Conservation (phyloP, 1,139 yeast genomes). For the Debaryomyces coudertii region DNA sequence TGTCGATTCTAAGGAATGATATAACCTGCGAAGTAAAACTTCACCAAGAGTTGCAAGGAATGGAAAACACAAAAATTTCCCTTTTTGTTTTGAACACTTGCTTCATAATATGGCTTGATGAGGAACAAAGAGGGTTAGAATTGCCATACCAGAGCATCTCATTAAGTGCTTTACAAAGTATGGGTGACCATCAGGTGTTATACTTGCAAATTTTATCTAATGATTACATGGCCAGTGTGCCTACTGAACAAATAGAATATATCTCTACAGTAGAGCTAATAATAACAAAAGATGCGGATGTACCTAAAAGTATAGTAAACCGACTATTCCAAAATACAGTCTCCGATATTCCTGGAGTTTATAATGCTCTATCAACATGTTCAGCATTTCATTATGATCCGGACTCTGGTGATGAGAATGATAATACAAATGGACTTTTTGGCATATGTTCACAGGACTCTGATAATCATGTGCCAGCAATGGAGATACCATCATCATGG, state of each 20-base stretch:
- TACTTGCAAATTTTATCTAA: conserved; percentile 38
- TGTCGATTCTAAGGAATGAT: conserved; percentile 21
- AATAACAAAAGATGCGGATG: conserved; percentile 10
- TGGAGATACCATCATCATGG: conserved; percentile 30
- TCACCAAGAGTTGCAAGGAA: conserved; percentile 14
- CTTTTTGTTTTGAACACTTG: conserved; percentile 44
- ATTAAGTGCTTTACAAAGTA: conserved; percentile 40
- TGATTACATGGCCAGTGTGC: conserved; percentile 20
- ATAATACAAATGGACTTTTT: conserved; percentile 12
- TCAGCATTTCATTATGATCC: conserved; percentile 42
- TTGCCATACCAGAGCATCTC: conserved; percentile 43
- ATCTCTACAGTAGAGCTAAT: conserved; percentile 26
- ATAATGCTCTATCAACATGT: conserved; percentile 41
- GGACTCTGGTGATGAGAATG: conserved; percentile 26
- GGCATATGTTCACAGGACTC: conserved; percentile 8
- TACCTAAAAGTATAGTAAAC: conserved; percentile 1
- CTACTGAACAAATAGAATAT: conserved; percentile 19
- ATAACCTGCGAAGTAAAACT: conserved; percentile 18
- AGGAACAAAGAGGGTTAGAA: conserved; percentile 36
- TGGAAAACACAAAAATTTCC: conserved; percentile 23
- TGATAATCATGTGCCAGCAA: conserved; percentile 13
- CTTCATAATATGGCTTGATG: conserved; percentile 41
- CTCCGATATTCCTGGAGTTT: conserved; percentile 25
- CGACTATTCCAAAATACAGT: conserved; percentile 15
- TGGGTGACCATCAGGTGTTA: conserved; percentile 20